Base-by-base conservation (phyloP, 1,284 basidiomycete genomes). In the Cerioporus squamosus region DNA sequence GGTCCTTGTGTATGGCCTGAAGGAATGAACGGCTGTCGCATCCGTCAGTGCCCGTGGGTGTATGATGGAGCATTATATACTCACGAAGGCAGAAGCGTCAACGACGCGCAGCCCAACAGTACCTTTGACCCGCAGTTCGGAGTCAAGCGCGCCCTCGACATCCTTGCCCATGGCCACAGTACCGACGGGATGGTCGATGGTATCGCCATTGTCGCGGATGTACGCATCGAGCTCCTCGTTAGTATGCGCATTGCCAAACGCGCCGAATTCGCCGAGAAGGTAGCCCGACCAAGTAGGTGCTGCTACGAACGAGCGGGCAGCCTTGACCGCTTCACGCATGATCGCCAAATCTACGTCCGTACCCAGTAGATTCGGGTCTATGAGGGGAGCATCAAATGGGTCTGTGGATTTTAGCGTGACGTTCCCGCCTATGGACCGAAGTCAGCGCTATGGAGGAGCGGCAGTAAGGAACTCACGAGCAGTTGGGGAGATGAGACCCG, bases 101-200 rank as follows among this genome's bases (percentile, higher is more conserved):
- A 68, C 65, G 3, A 66, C 61, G 2, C 65, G 47, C 43, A 66
- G 50, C 10, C 66, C 66, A 1, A 26, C 22, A 17, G 68, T 65
- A 14, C 74, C 73, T 44, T 73, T 66, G 23, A 76, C 73, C 18
- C 42, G 57, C 49, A 76, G 60, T 24, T 65, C 50, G 3, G 68
- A 56, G 52, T 74, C 72, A 3, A 74, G 62, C 6, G 75, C 72
- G 9, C 43, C 33, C 5, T 24, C 9, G 17, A 7, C 42, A 18
- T 33, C 52, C 31, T 31, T 54, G 23, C 57, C 51, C 59, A 63
- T 61, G 14, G 43, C 46, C n/a, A 57, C 56, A 10, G 59, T 55
- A 10, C 62, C 57, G 10, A 61, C 62, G 1, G 57, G 56, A 46
- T 66, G 64, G 22, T 42, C 36, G 26, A 54, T 20, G 7, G 56